Evolutionary conservation across 1,284 basidiomycete genomes (phyloP), one percentile per base, ranked within the genome.

Genomic region (Amylostereum chailletii): DNA sequence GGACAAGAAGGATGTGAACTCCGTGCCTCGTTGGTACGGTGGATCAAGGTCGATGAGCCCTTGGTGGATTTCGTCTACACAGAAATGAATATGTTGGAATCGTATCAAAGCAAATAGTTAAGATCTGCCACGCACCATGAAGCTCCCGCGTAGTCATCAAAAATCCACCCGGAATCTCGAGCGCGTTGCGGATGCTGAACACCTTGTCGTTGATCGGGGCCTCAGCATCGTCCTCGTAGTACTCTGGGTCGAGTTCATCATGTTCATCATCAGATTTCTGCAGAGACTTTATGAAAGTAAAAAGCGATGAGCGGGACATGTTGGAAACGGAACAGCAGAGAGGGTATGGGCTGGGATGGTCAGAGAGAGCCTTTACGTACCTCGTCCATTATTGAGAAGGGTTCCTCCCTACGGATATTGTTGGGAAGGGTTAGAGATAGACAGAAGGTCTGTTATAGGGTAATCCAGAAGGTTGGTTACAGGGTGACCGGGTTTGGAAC

Each of bases 21-120:
- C n/a, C 67, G 48, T 49, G 79, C 83, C 83, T 71, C 85, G 67
- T 59, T 86, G 83, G 58, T 86, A 87, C 34, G 75, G 65, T 0
- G 83, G 83, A 51, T 77, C 74, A 19, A 86, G 63, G 57, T 87
- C 81, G 48, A 86, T 82, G 0, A 63, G 61, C 2, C 81, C 83
- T 34, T 80, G 72, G 58, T 85, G 82, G 50, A 86, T 83, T 32
- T 76, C 66, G 4, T 58, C 82, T 85, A 49, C 34, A 34, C 34
- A 48, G 29, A 46, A 31, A 39, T 10, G 33, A 33, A 30, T 36
- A 31, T 9, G 39, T 27, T 26, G 4, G 33, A 11, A 32, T 7
- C 33, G 31, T 11, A 30, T 3, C 8, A 51, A 4, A n/a, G 11
- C 11, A 19, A 9, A 45, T 47, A 19, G 38, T n/a, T 38, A n/a